phyloP scores from a whole-genome alignment of 345 rosid species.

The Cardiospermum halicacabum region DNA sequence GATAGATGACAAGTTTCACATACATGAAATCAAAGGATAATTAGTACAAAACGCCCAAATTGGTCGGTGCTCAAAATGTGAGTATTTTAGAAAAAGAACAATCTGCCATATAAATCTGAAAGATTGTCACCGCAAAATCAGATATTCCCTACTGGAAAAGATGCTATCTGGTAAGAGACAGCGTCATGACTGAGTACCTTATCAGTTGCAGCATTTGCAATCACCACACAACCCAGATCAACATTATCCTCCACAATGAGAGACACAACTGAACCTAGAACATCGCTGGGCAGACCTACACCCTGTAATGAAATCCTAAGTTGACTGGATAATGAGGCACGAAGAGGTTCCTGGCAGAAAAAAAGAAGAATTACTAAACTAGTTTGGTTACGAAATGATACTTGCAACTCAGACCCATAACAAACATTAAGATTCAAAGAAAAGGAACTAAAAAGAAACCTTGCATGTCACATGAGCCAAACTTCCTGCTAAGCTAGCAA shows the following conservation, averaged over 20 bases:
- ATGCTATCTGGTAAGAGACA: background rate
- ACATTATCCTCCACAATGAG: conserved; percentile 97
- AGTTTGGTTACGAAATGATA: background rate
- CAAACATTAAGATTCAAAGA: no score
- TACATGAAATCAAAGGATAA: background rate
- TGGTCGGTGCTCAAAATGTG: background rate
- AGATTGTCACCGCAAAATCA: background rate
- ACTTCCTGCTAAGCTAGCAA: conserved; percentile 97
- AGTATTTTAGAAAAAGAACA: background rate
- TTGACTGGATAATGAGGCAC: conserved; percentile 79
- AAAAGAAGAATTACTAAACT: background rate
- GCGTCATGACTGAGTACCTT: conserved; percentile 42
- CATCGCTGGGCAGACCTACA: conserved; percentile 49
- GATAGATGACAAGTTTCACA: background rate
- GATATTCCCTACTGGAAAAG: background rate
- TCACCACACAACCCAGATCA: conserved; percentile 95
- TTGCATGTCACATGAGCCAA: conserved; percentile 99
- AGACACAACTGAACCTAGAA: conserved; percentile 82
- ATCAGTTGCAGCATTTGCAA: conserved; percentile 94
- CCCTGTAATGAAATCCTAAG: conserved; percentile 76
- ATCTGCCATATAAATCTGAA: background rate
- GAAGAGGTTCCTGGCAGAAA: conserved; percentile 77
- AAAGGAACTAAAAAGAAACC: conserved; percentile 34
- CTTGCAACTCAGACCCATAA: conserved; percentile 1
- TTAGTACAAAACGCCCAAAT: background rate